Evolutionary conservation across 495 filamentous ascomycete genomes (phyloP).

Genomic region (Glarea lozoyensis): DNA sequence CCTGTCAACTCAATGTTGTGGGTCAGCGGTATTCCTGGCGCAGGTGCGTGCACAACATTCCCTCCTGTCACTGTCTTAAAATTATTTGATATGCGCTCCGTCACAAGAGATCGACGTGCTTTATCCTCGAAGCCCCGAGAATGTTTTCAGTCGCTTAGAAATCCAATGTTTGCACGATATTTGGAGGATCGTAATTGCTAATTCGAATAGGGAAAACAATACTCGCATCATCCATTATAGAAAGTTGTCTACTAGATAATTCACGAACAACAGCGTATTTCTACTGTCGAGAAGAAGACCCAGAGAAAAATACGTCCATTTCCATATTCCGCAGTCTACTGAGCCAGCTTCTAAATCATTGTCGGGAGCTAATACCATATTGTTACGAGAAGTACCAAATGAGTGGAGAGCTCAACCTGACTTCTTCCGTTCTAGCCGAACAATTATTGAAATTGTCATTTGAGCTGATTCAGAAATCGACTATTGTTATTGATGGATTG

Average conservation of each 20-base stretch:
- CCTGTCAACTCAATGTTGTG: constrained; percentile 24
- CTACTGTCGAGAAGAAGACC: constrained; percentile 32
- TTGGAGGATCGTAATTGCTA: no score
- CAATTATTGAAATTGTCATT: constrained; percentile 25
- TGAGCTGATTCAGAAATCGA: constrained; percentile 19
- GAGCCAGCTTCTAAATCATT: constrained; percentile 27
- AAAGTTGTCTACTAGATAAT: constrained; percentile 17
- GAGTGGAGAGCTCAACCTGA: constrained; percentile 23
- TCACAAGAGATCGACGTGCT: no score
- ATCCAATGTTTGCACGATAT: no score
- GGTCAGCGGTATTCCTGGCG: constrained; percentile 36
- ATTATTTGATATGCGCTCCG: neutral
- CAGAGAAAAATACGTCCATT: constrained; percentile 22
- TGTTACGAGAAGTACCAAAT: constrained; percentile 23
- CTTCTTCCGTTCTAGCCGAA: constrained; percentile 16
- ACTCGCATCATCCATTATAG: constrained; percentile 29
- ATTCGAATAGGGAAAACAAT: constrained; percentile 32
- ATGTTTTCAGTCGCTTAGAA: no score
- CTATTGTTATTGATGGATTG: constrained; percentile 34
- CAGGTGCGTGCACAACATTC: constrained; percentile 25
- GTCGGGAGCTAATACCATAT: constrained; percentile 23
- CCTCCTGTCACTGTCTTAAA: no score
- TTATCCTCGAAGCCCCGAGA: no score
- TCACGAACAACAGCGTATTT: constrained; percentile 27
- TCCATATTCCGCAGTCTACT: constrained; percentile 27